phyloP scores from a whole-genome alignment of 169 alveolate species.

The Plasmodium relictum region DNA sequence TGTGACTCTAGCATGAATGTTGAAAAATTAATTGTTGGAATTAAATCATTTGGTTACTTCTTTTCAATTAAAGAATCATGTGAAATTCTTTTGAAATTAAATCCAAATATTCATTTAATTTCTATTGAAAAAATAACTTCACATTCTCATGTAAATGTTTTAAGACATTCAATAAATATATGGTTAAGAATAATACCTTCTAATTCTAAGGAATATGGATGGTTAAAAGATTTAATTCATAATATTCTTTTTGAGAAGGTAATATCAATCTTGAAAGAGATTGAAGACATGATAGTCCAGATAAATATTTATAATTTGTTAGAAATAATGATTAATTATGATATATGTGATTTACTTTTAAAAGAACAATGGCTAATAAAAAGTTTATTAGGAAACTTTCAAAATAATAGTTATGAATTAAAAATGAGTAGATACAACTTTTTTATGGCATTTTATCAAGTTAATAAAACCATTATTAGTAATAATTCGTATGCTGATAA shows the following conservation, averaged over 20 bases:
- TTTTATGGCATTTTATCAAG: conserved; percentile 37
- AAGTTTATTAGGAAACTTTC: conserved; percentile 7
- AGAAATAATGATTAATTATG: conserved; percentile 19
- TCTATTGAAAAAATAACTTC: conserved; percentile 53
- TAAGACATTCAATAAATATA: conserved; percentile 61
- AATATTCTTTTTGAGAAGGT: conserved; percentile 22
- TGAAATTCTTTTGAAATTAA: conserved; percentile 18
- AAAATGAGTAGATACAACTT: conserved; percentile 58
- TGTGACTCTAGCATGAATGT: not conserved
- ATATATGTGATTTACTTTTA: conserved; percentile 28
- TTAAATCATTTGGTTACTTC: conserved; percentile 61
- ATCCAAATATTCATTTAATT: conserved; percentile 16
- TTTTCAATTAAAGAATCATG: conserved; percentile 38
- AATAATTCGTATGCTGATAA: conserved; percentile 51
- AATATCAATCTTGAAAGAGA: conserved; percentile 52
- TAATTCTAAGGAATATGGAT: conserved; percentile 16
- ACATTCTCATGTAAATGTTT: conserved; percentile 48
- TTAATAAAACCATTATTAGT: conserved; percentile 15
- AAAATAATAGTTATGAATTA: conserved; percentile 50
- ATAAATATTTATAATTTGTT: conserved; percentile 39
- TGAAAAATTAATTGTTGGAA: conserved; percentile 68
- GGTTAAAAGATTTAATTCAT: conserved; percentile 44
- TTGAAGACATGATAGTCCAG: conserved; percentile 26
- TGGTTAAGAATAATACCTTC: conserved; percentile 49
- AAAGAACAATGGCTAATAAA: conserved; percentile 65